Percentiles rank a stretch among this genome's conserved stretches.
These are phyloP conservation scores for Penicillium turbatum DNA, from an alignment of 495 filamentous ascomycete species.

Conservation along the genomic window DNA sequence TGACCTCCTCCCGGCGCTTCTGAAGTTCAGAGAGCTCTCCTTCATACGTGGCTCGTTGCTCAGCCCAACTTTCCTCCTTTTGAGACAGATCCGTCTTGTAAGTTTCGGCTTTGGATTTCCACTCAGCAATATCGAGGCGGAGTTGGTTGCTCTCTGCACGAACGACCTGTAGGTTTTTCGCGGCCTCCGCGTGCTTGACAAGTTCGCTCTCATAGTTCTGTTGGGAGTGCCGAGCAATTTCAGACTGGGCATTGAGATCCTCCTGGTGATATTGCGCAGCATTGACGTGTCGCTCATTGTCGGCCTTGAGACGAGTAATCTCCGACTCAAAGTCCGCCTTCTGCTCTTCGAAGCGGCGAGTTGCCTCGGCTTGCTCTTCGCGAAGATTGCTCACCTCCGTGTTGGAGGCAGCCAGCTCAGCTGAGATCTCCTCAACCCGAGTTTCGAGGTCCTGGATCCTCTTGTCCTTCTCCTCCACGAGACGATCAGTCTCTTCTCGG, in stretches of 20 bases:
- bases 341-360: constrained; percentile 73
- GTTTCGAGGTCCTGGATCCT: constrained; percentile 75
- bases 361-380: constrained; percentile 68
- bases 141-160: constrained; percentile 77
- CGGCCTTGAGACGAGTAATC: constrained; percentile 77
- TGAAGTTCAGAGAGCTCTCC: constrained; percentile 75
- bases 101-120: constrained; percentile 74
- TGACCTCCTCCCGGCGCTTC: constrained; percentile 71
- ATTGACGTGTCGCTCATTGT: constrained; percentile 72
- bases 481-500: constrained; percentile 72
- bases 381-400: constrained; percentile 72
- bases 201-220: constrained; percentile 92
- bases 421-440: constrained; percentile 72
- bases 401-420: constrained; percentile 75
- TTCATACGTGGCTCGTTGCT: constrained; percentile 74
- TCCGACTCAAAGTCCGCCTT: constrained; percentile 69
- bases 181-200: constrained; percentile 89
- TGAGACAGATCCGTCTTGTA: constrained; percentile 70
- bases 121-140: constrained; percentile 65
- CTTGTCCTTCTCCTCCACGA: constrained; percentile 67
- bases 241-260: constrained; percentile 86
- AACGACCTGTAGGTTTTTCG: constrained; percentile 71
- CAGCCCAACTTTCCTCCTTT: constrained; percentile 82
- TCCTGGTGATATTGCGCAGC: constrained; percentile 79
- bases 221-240: constrained; percentile 88